Evolutionary conservation across 257 asterid genomes (phyloP).

Genomic region (Cordia subcordata): DNA sequence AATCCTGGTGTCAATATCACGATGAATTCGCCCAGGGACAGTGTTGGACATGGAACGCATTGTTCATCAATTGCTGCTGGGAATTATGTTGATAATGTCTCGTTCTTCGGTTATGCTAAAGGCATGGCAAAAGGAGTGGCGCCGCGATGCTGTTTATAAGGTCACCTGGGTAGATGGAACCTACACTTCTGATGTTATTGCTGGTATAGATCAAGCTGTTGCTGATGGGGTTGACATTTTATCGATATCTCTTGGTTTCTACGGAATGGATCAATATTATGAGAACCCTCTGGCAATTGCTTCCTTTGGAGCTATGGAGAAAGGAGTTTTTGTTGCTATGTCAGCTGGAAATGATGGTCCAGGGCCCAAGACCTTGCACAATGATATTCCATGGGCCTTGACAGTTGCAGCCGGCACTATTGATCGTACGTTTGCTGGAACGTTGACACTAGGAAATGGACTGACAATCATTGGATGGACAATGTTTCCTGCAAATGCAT

Average conservation of each 20-base stretch:
- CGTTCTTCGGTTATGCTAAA: constrained; percentile 17
- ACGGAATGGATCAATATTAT: constrained; percentile 15
- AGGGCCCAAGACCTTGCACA: constrained; percentile 25
- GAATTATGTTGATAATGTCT: constrained; percentile 10
- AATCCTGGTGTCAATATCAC: constrained; percentile 11
- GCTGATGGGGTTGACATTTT: constrained; percentile 36
- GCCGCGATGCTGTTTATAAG: constrained; percentile 16
- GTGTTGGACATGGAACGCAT: constrained; percentile 17
- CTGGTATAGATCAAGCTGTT: constrained; percentile 24
- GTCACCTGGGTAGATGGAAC: constrained; percentile 7
- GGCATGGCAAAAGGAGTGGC: constrained; percentile 23
- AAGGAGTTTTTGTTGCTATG: constrained; percentile 42
- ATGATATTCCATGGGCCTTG: constrained; percentile 58
- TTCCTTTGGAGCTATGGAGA: constrained; percentile 50
- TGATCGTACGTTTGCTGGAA: constrained; percentile 46
- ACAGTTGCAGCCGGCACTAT: constrained; percentile 52
- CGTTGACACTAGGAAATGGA: constrained; percentile 33
- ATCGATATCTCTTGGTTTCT: constrained; percentile 36
- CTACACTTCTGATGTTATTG: constrained; percentile 15
- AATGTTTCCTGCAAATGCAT: constrained; percentile 35
- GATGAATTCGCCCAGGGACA: constrained; percentile 19
- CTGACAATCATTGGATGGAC: constrained; percentile 41
- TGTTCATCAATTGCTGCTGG: constrained; percentile 9
- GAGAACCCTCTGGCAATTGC: constrained; percentile 48
- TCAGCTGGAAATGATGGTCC: constrained; percentile 52